These are phyloP conservation scores for Penicillium arizonense DNA, from an alignment of 495 filamentous ascomycete genomes.

Conservation along the genomic window DNA sequence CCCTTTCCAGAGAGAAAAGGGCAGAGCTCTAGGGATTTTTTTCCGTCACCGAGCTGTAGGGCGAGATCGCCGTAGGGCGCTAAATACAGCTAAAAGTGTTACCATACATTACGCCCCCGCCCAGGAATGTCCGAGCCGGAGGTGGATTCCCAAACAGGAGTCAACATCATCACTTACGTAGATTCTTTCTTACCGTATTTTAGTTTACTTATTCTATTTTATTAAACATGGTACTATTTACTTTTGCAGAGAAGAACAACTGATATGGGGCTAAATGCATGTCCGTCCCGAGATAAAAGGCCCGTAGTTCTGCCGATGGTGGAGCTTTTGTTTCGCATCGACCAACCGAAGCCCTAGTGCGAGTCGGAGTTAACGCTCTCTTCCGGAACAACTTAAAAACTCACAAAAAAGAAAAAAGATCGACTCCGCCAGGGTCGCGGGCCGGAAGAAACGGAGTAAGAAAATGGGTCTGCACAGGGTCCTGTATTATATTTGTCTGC, in stretches of 20 bases:
- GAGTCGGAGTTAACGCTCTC: conserved; percentile 7
- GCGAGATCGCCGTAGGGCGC: conserved; percentile 3
- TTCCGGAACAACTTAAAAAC: neutral
- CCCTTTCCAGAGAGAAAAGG: conserved; percentile 2
- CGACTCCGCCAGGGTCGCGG: conserved; percentile 20
- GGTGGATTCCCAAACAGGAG: conserved; percentile 19
- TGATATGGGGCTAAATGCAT: conserved; percentile 4
- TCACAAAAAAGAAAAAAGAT: conserved; percentile 3
- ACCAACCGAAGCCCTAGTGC: conserved; percentile 29
- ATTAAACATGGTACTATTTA: neutral
- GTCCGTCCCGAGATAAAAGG: neutral
- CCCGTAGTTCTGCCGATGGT: conserved; percentile 27
- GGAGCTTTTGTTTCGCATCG: conserved; percentile 19
- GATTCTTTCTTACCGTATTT: neutral
- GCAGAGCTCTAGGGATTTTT: conserved; percentile 2
- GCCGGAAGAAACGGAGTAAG: conserved; percentile 28
- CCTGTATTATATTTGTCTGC: conserved; percentile 5
- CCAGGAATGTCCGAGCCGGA: conserved; percentile 17
- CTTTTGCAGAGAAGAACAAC: neutral
- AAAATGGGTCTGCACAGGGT: conserved; percentile 32
- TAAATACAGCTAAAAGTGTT: neutral
- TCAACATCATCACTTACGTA: conserved; percentile 34
- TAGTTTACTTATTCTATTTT: neutral
- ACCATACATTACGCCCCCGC: neutral
- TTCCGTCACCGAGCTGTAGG: neutral